Conservation (phyloP, 2,329 filamentous ascomycete genomes). For the Diaporthe sp. region DNA sequence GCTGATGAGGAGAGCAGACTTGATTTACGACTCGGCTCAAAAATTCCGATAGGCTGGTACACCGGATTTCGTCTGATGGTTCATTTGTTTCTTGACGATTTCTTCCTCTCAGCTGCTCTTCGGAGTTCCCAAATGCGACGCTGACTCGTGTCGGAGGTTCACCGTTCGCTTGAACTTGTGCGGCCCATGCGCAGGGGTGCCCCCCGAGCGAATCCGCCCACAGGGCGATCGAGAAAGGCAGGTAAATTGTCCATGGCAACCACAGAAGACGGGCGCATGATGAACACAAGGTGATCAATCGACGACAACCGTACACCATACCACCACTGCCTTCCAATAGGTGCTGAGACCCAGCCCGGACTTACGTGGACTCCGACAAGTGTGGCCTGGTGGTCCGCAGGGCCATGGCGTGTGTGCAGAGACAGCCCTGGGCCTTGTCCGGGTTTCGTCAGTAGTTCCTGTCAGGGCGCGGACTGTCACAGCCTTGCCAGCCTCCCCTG, state of each 20-base stretch:
- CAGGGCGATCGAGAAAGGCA: slow-evolving; percentile 19
- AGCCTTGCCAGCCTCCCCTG: slow-evolving; percentile 20
- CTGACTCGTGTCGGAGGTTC: slow-evolving; percentile 38
- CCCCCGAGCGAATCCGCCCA: neutral
- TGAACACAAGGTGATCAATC: slow-evolving; percentile 21
- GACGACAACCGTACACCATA: neutral
- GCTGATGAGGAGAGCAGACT: slow-evolving; percentile 31
- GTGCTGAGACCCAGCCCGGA: slow-evolving; percentile 19
- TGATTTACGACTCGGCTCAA: slow-evolving; percentile 18
- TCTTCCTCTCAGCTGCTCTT: slow-evolving; percentile 32
- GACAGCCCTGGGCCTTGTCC: slow-evolving; percentile 30
- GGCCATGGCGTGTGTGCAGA: slow-evolving; percentile 19
- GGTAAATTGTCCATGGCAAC: neutral
- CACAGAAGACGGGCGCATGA: slow-evolving; percentile 4
- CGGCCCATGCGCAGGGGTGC: slow-evolving; percentile 30
- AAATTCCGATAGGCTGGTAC: slow-evolving; percentile 30
- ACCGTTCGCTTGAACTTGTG: slow-evolving; percentile 36
- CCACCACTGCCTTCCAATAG: neutral
- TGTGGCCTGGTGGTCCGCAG: neutral
- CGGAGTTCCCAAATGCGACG: slow-evolving; percentile 34
- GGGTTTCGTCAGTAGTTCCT: slow-evolving; percentile 34
- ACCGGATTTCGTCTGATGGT: slow-evolving; percentile 35
- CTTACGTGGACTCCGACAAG: slow-evolving; percentile 18
- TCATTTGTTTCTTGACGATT: slow-evolving; percentile 33
- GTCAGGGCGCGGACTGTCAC: slow-evolving; percentile 34